Percentiles rank a stretch among this genome's conserved stretches.
Evolutionary conservation across 371 early-diverging fungal species (phyloP).

Genomic region (Chytridiales sp.): DNA sequence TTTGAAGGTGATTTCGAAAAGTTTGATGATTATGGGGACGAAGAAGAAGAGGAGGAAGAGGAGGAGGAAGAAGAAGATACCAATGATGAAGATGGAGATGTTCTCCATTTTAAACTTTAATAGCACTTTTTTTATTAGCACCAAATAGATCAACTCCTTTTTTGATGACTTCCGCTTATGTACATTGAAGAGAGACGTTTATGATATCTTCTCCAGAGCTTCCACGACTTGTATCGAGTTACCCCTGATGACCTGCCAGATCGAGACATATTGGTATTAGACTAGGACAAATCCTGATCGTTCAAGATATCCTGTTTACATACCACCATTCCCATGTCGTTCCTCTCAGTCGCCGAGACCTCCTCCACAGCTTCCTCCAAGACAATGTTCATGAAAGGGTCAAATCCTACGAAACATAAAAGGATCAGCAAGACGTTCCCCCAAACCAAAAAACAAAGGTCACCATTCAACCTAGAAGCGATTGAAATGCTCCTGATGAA

Average conservation of each 20-base stretch:
- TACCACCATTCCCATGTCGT: conserved; percentile 86
- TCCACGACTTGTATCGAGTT: conserved; percentile 91
- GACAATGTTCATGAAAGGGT: conserved; percentile 99
- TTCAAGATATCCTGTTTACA: conserved; percentile 35
- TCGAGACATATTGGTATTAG: neutral
- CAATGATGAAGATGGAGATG: conserved; percentile 10
- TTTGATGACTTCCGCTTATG: neutral
- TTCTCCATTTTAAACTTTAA: neutral
- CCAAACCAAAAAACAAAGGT: neutral
- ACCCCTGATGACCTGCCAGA: conserved; percentile 83
- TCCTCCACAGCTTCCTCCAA: conserved; percentile 91
- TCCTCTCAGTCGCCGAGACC: conserved; percentile 64
- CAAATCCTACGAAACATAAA: conserved; percentile 66
- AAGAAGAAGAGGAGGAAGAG: neutral
- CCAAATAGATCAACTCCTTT: neutral
- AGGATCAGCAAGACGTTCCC: neutral
- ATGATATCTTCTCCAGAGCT: conserved; percentile 78
- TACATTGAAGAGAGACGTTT: neutral
- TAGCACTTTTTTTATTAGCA: neutral
- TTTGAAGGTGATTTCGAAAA: conserved; percentile 4
- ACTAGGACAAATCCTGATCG: neutral
- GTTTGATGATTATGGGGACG: neutral
- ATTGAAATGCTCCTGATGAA: neutral
- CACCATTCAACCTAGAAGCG: neutral
- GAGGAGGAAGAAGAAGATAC: conserved; percentile 1